Evolutionary conservation across 2,329 filamentous ascomycete genomes (phyloP), one percentile per base, ranked within the genome.

Genomic region (Pseudocercospora vitis): DNA sequence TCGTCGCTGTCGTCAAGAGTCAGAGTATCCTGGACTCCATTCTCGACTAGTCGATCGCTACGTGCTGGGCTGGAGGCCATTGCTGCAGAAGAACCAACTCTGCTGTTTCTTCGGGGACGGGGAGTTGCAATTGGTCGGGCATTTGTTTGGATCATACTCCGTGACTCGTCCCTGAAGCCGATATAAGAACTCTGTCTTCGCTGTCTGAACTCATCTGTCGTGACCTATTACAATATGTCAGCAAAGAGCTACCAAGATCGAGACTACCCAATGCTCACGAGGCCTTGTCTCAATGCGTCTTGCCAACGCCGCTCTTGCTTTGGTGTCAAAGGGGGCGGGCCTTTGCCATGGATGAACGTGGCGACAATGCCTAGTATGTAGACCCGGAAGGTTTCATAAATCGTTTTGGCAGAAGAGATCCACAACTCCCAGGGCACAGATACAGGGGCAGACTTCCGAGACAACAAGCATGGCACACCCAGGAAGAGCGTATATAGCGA

Each of bases 91-190:
- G 37, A 28, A 4, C 28, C 48, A 7, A 21, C 44, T 37, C 31
- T 44, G 46, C 51, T 53, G 37, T 37, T 49, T 16, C 35, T 21
- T 44, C 51, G 9, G 14, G 35, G 23, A 12, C 35, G 14, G 7
- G 37, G 37, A 18, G 19, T 42, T 6, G 37, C 37, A 18, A 42
- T 21, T 1, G 37, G 18, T 42, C 37, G 37, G 3, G 16, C 7
- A 11, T 18, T 12, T 7, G 19, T 24, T 7, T 29, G 26, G 6
- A 29, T 29, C 11, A 11, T 29, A 11, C 6, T 29, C 6, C 6
- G 6, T 29, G 26, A 29, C 6, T 29, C 26, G 26, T 29, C 6
- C 26, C 26, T 29, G 6, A 11, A 29, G 6, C 26, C 26, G 26
- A 29, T 29, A 14, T 23, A 21, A 21, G 11, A 24, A n/a, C 12